These are phyloP conservation scores for Botryotinia calthae DNA, from an alignment of 2,329 filamentous ascomycete genomes.

Conservation along the genomic window DNA sequence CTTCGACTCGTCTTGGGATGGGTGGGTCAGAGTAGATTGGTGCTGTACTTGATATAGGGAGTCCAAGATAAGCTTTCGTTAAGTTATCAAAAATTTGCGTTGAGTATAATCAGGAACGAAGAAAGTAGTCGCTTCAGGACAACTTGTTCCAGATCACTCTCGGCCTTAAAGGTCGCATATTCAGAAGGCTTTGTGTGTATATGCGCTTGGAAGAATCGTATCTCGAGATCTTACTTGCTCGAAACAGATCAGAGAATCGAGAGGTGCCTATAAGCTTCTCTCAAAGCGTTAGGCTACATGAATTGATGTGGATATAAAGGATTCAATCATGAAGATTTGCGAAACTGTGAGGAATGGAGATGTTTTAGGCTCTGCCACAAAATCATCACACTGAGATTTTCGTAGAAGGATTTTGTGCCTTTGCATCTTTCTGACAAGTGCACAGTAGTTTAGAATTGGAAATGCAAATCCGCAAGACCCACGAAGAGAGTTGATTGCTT, in stretches of 20 bases:
- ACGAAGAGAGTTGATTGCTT: background rate
- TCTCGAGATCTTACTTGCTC: background rate
- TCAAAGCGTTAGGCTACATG: fast-evolving
- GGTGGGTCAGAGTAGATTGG: background rate
- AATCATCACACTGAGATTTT: background rate
- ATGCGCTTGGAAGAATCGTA: no score
- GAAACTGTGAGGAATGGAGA: background rate
- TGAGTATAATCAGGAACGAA: background rate
- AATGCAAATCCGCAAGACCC: background rate
- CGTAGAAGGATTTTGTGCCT: background rate
- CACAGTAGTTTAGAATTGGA: background rate
- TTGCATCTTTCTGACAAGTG: background rate
- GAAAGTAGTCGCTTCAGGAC: background rate
- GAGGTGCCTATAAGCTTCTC: background rate
- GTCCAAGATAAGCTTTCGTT: background rate
- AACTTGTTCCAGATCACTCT: no score
- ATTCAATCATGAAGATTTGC: no score
- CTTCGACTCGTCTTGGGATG: no score
- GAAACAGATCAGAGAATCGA: background rate
- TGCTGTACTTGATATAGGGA: background rate
- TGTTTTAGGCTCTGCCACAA: background rate
- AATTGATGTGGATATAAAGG: background rate
- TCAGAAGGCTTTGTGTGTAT: no score
- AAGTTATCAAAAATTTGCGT: no score
- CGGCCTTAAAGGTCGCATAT: background rate